These are phyloP conservation scores for Leccinum solheimii DNA, from an alignment of 1,284 basidiomycete genomes.

Conservation along the genomic window DNA sequence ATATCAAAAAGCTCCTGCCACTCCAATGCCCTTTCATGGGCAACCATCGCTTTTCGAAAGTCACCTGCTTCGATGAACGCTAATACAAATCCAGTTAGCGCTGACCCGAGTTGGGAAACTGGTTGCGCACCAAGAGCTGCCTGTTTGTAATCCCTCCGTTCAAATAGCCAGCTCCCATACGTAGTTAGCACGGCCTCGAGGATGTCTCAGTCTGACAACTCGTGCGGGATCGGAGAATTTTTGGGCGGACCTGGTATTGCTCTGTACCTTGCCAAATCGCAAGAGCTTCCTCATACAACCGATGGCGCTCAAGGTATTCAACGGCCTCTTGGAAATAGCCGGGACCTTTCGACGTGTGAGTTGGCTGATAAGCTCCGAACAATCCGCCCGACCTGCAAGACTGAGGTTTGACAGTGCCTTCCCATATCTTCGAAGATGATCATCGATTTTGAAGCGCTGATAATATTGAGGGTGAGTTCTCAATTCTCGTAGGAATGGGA, in stretches of 20 bases:
- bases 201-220: conserved; percentile 2
- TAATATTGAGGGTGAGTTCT: conserved; percentile 79
- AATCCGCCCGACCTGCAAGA: conserved; percentile 57
- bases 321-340: conserved; percentile 79
- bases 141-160: conserved; percentile 79
- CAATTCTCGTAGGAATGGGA: conserved; percentile 93
- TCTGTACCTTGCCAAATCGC: conserved; percentile 69
- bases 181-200: conserved; percentile 62
- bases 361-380: neutral
- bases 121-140: conserved; percentile 70
- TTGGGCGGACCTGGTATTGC: conserved; percentile 55
- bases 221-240: neutral
- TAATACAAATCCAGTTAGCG: conserved; percentile 33
- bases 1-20: conserved; percentile 93
- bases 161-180: conserved; percentile 90
- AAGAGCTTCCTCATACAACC: conserved; percentile 75
- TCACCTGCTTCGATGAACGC: conserved; percentile 73
- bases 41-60: conserved; percentile 73
- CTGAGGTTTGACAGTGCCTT: conserved; percentile 79
- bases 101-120: neutral
- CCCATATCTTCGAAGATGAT: conserved; percentile 78
- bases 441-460: conserved; percentile 91
- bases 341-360: conserved; percentile 41
- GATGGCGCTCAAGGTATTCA: conserved; percentile 78
- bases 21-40: conserved; percentile 81